Conservation (phyloP, 495 filamentous ascomycete species). For the Lasiosphaeria hispida region DNA sequence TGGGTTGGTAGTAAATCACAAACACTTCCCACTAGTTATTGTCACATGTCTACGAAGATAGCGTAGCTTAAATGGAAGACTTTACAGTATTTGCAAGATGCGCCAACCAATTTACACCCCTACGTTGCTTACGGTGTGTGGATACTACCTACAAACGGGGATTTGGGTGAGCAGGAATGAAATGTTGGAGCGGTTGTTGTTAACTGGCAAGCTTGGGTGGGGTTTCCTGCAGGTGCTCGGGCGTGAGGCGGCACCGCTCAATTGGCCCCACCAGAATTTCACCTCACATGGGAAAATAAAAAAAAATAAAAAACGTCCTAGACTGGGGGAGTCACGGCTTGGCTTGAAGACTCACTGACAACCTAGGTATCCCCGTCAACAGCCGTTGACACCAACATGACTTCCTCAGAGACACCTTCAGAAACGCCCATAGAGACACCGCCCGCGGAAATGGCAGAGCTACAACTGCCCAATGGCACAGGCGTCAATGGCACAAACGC, state of each 20-base stretch:
- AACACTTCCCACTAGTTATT: too few species aligned
- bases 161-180: too few species aligned
- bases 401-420: neutral
- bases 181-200: too few species aligned
- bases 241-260: neutral
- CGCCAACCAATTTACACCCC: too few species aligned
- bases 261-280: slow-evolving; percentile 18
- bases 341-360: neutral
- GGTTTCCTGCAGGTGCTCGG: neutral
- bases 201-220: too few species aligned
- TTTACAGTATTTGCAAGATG: too few species aligned
- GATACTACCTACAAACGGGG: too few species aligned
- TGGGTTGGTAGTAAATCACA: too few species aligned
- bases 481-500: slow-evolving; percentile 37
- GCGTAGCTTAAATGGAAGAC: too few species aligned
- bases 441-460: slow-evolving; percentile 1
- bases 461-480: slow-evolving; percentile 5
- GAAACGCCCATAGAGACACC: neutral
- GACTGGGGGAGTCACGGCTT: neutral
- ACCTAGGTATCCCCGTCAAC: neutral
- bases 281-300: neutral
- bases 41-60: too few species aligned
- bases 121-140: too few species aligned
- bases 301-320: neutral
- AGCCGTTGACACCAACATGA: too few species aligned